Conservation (phyloP, 2,329 filamentous ascomycete species). For the Neofusicoccum umdonicola region DNA sequence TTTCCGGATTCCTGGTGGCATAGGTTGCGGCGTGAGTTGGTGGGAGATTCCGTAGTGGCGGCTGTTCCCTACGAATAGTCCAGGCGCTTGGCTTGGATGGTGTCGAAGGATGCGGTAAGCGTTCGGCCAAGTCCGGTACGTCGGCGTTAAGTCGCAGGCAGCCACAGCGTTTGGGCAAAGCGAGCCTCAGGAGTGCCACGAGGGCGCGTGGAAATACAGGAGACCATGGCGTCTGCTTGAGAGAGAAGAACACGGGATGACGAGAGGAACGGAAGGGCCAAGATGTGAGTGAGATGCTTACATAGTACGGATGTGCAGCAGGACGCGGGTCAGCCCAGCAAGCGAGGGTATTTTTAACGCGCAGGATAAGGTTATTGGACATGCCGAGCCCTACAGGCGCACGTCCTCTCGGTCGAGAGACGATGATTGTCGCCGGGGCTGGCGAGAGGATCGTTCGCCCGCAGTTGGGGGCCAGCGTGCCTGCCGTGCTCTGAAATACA, state of each 20-base stretch:
- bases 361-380: constrained; percentile 3
- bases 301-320: not conserved
- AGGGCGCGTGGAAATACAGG: not conserved
- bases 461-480: not conserved
- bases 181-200: not conserved
- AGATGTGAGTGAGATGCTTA: not conserved
- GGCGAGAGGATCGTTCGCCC: not conserved
- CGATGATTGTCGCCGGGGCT: not conserved
- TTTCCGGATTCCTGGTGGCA: not conserved
- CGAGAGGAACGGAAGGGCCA: not conserved
- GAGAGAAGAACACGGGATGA: not conserved
- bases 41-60: not conserved
- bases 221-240: not conserved
- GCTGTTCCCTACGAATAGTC: not conserved
- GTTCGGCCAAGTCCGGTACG: not conserved
- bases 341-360: not conserved
- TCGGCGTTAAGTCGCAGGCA: not conserved
- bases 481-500: too few relatives aligned
- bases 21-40: not conserved
- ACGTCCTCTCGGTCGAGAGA: constrained; percentile 6
- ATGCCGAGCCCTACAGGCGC: constrained; percentile 1
- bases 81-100: not conserved
- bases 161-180: not conserved
- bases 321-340: not conserved
- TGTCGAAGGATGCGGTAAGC: not conserved